A percentile compares a stretch with the other conserved stretches of the same genome.
Conservation (phyloP, 1,284 basidiomycete species). For the Ustilago bromivora region DNA sequence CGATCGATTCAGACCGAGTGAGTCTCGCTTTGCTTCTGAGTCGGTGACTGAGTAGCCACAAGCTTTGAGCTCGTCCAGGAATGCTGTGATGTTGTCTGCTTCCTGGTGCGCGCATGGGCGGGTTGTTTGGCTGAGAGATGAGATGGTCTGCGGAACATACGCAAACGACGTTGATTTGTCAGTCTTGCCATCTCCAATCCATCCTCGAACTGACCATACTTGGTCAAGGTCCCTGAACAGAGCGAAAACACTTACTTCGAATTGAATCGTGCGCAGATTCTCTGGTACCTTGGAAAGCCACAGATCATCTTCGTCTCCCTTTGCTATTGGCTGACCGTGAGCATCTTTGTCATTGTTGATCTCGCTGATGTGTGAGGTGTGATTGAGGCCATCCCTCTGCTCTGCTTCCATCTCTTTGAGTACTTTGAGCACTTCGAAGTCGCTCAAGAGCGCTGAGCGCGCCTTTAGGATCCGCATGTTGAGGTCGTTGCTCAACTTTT, state of each 20-base stretch:
- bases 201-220: no score
- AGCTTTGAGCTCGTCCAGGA: slow-evolving; percentile 76
- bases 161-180: background rate
- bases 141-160: slow-evolving; percentile 76
- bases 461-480: slow-evolving; percentile 79
- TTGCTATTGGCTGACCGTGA: slow-evolving; percentile 2
- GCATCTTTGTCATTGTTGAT: slow-evolving; percentile 7
- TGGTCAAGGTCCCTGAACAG: background rate
- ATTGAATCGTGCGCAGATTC: slow-evolving; percentile 87
- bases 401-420: slow-evolving; percentile 82
- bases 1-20: slow-evolving; percentile 82
- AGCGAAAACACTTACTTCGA: slow-evolving; percentile 77
- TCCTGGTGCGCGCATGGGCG: slow-evolving; percentile 80
- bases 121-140: slow-evolving; percentile 81
- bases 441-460: slow-evolving; percentile 83
- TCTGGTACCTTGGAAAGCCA: slow-evolving; percentile 71
- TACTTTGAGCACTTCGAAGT: slow-evolving; percentile 85
- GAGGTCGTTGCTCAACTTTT: background rate
- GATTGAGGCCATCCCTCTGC: slow-evolving; percentile 71
- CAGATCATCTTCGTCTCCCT: slow-evolving; percentile 41
- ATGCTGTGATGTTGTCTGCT: slow-evolving; percentile 76
- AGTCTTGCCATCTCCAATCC: no score
- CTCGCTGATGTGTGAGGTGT: slow-evolving; percentile 72
- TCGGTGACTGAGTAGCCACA: slow-evolving; percentile 51
- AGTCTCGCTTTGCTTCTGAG: slow-evolving; percentile 42